Percentiles rank a stretch among this genome's conserved stretches.
These are phyloP conservation scores for Aspergillus intermedius DNA, from an alignment of 2,329 filamentous ascomycete species.

Conservation along the genomic window DNA sequence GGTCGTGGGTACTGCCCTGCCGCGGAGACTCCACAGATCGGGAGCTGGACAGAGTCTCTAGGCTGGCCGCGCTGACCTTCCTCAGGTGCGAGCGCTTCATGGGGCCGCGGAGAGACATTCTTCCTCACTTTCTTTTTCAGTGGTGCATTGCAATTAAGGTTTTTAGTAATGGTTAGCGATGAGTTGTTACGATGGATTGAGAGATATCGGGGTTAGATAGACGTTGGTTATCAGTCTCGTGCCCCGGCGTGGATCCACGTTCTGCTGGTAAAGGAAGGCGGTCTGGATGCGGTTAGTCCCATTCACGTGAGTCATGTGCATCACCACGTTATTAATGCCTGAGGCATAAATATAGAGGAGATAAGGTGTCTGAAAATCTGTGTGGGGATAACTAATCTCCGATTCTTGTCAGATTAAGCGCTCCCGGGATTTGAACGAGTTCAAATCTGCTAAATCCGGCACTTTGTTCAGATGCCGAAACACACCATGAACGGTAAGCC, in stretches of 20 bases:
- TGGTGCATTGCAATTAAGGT: slow-evolving; percentile 14
- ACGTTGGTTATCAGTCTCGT: not conserved
- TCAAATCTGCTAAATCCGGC: too few relatives aligned
- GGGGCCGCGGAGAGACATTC: slow-evolving; percentile 35
- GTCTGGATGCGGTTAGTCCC: not conserved
- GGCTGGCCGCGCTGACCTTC: slow-evolving; percentile 36
- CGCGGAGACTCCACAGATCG: slow-evolving; percentile 21
- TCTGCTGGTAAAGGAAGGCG: not conserved
- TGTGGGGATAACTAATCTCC: too few relatives aligned
- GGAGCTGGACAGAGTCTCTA: slow-evolving; percentile 25
- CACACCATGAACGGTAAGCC: too few relatives aligned
- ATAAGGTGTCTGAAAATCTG: too few relatives aligned
- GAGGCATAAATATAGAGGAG: not conserved
- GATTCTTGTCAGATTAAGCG: too few relatives aligned
- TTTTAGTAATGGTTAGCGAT: not conserved
- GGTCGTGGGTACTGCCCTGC: slow-evolving; percentile 16
- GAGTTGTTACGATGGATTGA: not conserved
- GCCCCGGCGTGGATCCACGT: not conserved
- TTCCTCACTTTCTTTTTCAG: slow-evolving; percentile 6
- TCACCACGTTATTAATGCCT: not conserved
- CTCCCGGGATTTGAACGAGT: too few relatives aligned
- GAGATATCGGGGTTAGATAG: not conserved
- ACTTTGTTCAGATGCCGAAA: too few relatives aligned
- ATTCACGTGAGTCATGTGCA: not conserved
- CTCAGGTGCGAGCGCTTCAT: slow-evolving; percentile 35